Evolutionary conservation across 2,329 filamentous ascomycete genomes (phyloP), one percentile per base, ranked within the genome.

Genomic region (Bipolaris gigantea): DNA sequence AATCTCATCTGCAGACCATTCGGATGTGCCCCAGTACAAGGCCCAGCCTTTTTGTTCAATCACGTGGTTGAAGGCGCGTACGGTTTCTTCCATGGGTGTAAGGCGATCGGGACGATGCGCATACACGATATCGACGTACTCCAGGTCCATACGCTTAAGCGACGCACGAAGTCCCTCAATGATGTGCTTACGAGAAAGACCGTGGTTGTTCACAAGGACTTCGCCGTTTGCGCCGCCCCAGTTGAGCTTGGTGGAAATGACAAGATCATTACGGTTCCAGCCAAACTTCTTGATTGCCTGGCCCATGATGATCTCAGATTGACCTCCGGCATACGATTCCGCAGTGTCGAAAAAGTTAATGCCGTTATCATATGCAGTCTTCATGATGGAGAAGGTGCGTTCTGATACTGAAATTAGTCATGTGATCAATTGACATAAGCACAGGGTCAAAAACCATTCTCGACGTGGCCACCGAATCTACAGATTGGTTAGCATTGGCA

Each of bases 71-170:
- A 90, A 89, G 36, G 83, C 85, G 47, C 86, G 83, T 27, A 89
- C 86, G 0, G 82, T 85, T 74, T 89, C 87, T 70, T 89, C 85
- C 76, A 89, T 89, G 4, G 86, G 87, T 0, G 86, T 89, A 32
- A 83, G 77, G 4, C 85, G 80, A 66, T 90, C 88, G 0, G 86
- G 84, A 15, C 87, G 81, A 74, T 90, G 87, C 13, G 87, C 86
- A 64, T 87, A 89, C 62, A 90, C 80, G 35, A 89, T 75, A 64
- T 89, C 87, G 23, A 90, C 86, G 63, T 88, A 87, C 15, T 83
- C 78, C 33, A 86, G 77, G 64, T 78, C 54, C 27, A 87, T 74
- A 18, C 85, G 81, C 66, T 84, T 75, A 27, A 90, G 78, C 9
- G 83, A 84, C 13, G 79, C 79, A 50, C 84, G 79, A 57, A 86